These are phyloP conservation scores for Tuber microsphaerosporum DNA, from an alignment of 495 filamentous ascomycete genomes.

Conservation along the genomic window DNA sequence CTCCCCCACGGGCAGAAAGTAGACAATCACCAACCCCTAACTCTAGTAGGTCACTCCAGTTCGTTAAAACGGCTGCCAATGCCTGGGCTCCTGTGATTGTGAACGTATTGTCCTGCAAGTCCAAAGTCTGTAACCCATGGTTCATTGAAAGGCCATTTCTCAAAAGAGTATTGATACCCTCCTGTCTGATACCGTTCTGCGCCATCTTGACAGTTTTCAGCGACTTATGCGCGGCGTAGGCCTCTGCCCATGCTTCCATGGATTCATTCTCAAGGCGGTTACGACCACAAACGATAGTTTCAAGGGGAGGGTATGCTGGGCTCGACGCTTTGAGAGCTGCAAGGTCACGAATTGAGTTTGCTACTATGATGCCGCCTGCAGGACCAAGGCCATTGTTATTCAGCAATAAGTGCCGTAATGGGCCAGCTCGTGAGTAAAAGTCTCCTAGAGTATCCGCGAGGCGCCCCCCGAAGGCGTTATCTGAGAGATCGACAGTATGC, in stretches of 20 bases:
- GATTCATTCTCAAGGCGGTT: slow-evolving; percentile 92
- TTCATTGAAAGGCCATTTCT: slow-evolving; percentile 66
- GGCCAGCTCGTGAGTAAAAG: slow-evolving; percentile 76
- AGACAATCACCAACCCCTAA: slow-evolving; percentile 85
- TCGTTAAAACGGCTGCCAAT: slow-evolving; percentile 61
- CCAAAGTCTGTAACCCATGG: slow-evolving; percentile 60
- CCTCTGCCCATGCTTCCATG: slow-evolving; percentile 88
- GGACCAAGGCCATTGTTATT: slow-evolving; percentile 99
- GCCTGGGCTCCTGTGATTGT: slow-evolving; percentile 72
- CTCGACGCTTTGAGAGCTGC: slow-evolving; percentile 69
- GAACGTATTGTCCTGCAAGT: slow-evolving; percentile 97
- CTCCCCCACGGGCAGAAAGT: slow-evolving; percentile 68
- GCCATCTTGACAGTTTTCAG: slow-evolving; percentile 91
- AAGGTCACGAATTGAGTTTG: slow-evolving; percentile 66
- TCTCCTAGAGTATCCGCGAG: slow-evolving; percentile 74
- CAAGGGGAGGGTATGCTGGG: slow-evolving; percentile 67
- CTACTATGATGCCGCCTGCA: slow-evolving; percentile 75
- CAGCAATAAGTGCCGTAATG: slow-evolving; percentile 82
- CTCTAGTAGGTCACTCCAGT: slow-evolving; percentile 71
- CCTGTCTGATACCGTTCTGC: slow-evolving; percentile 92
- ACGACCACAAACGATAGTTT: slow-evolving; percentile 91
- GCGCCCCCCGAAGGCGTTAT: slow-evolving; percentile 96
- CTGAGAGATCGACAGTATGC: slow-evolving; percentile 87
- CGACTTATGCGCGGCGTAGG: slow-evolving; percentile 69
- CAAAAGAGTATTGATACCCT: slow-evolving; percentile 74